Evolutionary conservation across 2,329 filamentous ascomycete species (phyloP).

Genomic region (Rutstroemia sp.): DNA sequence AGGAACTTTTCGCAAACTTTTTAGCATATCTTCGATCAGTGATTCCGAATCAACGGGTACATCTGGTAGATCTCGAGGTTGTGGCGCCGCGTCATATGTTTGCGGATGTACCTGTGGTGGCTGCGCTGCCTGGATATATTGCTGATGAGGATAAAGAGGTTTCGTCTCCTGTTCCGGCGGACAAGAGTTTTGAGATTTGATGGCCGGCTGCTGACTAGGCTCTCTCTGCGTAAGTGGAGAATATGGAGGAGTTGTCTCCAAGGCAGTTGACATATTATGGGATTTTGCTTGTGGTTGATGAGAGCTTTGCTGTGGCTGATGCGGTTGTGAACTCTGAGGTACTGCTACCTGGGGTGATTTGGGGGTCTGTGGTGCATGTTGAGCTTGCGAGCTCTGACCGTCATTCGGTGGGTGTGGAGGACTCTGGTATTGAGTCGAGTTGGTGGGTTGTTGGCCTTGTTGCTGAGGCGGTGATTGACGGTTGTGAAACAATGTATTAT

Average conservation of each 20-base stretch:
- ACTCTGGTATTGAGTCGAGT: not conserved
- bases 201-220: not conserved
- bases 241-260: constrained; percentile 6
- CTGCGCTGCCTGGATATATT: constrained; percentile 15
- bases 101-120: not conserved
- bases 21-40: constrained; percentile 46
- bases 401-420: not conserved
- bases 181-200: constrained; percentile 3
- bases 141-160: constrained; percentile 22
- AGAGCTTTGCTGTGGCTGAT: not conserved
- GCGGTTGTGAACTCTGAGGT: not conserved
- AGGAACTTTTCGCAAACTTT: constrained; percentile 36
- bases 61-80: constrained; percentile 25
- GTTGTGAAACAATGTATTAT: constrained; percentile 21
- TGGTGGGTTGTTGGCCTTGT: not conserved
- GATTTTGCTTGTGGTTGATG: not conserved
- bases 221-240: constrained; percentile 1
- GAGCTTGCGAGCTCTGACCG: not conserved
- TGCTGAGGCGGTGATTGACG: constrained; percentile 7
- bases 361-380: not conserved
- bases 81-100: not conserved
- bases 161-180: constrained; percentile 8
- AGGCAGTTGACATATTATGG: not conserved
- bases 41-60: constrained; percentile 29
- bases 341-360: not conserved